Conservation (phyloP, 352 stramenopile genomes). For the Phytophthora brassicae region DNA sequence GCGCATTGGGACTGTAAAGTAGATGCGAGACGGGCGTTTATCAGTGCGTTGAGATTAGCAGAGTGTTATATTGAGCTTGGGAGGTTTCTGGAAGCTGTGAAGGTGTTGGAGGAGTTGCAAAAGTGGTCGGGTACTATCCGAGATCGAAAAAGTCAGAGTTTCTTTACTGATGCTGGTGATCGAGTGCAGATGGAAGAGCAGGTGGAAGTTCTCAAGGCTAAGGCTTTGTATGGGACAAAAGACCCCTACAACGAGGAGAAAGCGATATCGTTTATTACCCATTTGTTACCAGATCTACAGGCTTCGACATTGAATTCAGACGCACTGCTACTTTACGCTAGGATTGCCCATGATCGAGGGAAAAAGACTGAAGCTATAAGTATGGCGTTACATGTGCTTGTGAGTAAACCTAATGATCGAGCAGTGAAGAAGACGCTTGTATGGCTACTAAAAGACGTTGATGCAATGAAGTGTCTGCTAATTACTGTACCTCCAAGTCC, state of each 20-base stretch:
- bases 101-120: constrained; percentile 48
- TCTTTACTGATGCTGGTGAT: constrained; percentile 38
- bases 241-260: constrained; percentile 46
- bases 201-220: constrained; percentile 52
- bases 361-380: constrained; percentile 62
- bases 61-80: constrained; percentile 45
- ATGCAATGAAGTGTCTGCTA: constrained; percentile 45
- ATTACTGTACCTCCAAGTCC: constrained; percentile 36
- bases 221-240: constrained; percentile 51
- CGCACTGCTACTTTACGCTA: constrained; percentile 64
- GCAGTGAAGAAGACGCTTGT: constrained; percentile 58
- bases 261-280: constrained; percentile 55
- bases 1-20: constrained; percentile 19
- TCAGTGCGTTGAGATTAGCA: constrained; percentile 44
- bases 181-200: constrained; percentile 41
- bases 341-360: constrained; percentile 60
- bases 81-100: constrained; percentile 31
- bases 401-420: constrained; percentile 51
- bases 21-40: constrained; percentile 37
- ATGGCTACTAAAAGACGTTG: constrained; percentile 35
- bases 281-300: constrained; percentile 58
- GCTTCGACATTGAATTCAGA: constrained; percentile 57
- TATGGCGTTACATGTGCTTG: constrained; percentile 67
- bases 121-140: constrained; percentile 31
- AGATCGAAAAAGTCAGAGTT: constrained; percentile 11